A percentile compares a stretch with the other conserved stretches of the same genome.
Evolutionary conservation across 2,329 filamentous ascomycete genomes (phyloP).

Genomic region (Neofusicoccum sp.): DNA sequence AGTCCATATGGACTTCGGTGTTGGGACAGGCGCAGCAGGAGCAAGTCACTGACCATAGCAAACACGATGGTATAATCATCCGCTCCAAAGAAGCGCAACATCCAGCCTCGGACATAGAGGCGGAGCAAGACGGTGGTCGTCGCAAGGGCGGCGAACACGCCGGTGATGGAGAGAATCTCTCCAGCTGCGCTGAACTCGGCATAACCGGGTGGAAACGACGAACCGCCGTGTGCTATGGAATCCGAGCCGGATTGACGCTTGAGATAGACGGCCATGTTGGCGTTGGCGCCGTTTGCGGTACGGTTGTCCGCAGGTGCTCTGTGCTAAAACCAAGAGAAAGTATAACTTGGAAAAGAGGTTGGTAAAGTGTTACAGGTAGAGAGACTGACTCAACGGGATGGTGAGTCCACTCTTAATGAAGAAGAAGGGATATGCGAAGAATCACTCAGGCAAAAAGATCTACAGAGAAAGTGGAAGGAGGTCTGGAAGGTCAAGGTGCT

Average conservation of each 20-base stretch:
- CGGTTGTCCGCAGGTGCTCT: background rate
- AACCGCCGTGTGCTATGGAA: conserved; percentile 1
- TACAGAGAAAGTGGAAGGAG: background rate
- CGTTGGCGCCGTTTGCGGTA: background rate
- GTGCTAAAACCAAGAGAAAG: background rate
- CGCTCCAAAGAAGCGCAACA: conserved; percentile 52
- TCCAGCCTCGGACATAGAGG: conserved; percentile 49
- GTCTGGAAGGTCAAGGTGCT: background rate
- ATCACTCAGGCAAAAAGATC: background rate
- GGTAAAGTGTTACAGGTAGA: background rate
- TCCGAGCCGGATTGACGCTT: conserved; percentile 1
- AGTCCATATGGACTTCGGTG: background rate
- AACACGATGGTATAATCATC: conserved; percentile 54
- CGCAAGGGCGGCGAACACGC: conserved; percentile 43
- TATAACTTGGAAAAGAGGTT: background rate
- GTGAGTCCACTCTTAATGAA: background rate
- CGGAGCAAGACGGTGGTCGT: conserved; percentile 45
- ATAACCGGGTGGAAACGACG: conserved; percentile 31
- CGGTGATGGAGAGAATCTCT: conserved; percentile 46
- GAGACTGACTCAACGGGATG: background rate
- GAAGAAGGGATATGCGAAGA: background rate
- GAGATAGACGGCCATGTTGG: conserved; percentile 13
- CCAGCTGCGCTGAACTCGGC: conserved; percentile 41
- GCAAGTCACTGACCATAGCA: conserved; percentile 41
- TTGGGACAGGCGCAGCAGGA: background rate